phyloP scores from a whole-genome alignment of 2,329 filamentous ascomycete genomes.

The Pyrenophora teres region DNA sequence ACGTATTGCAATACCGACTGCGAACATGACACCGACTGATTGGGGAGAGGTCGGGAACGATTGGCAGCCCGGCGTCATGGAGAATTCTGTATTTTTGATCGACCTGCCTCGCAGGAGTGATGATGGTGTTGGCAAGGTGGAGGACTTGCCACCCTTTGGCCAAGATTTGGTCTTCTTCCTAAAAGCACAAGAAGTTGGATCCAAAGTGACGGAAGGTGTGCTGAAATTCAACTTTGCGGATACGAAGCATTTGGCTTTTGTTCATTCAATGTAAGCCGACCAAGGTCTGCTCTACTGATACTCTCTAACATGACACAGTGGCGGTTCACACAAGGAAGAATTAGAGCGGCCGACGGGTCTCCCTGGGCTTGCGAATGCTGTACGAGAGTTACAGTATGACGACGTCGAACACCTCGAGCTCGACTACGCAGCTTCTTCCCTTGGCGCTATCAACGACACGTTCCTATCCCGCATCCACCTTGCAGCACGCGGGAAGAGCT shows the following conservation, averaged over 20 bases:
- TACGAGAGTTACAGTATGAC: slow-evolving; percentile 49
- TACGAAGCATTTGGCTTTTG: slow-evolving; percentile 74
- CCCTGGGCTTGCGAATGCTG: slow-evolving; percentile 70
- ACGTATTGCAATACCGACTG: slow-evolving; percentile 82
- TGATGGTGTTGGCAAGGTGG: slow-evolving; percentile 25
- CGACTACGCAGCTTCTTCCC: slow-evolving; percentile 79
- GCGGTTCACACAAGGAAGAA: slow-evolving; percentile 40
- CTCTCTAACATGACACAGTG: slow-evolving; percentile 26
- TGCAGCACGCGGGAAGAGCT: slow-evolving; percentile 55
- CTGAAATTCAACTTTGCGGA: slow-evolving; percentile 79
- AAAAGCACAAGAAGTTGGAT: slow-evolving; percentile 66
- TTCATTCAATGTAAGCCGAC: slow-evolving; percentile 79
- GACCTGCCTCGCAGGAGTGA: slow-evolving; percentile 71
- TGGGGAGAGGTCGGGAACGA: slow-evolving; percentile 77
- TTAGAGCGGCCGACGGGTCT: slow-evolving; percentile 66
- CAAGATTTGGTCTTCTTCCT: slow-evolving; percentile 74
- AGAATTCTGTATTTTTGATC: slow-evolving; percentile 78
- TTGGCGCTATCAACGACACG: slow-evolving; percentile 73
- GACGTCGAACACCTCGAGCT: slow-evolving; percentile 61
- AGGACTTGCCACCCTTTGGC: slow-evolving; percentile 62
- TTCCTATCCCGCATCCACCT: slow-evolving; percentile 66
- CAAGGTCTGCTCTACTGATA: not conserved
- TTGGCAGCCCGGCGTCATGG: slow-evolving; percentile 41
- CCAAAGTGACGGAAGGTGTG: slow-evolving; percentile 69
- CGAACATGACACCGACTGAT: slow-evolving; percentile 83